Evolutionary conservation across 371 early-diverging fungal genomes (phyloP), one percentile per base, ranked within the genome.

Genomic region (Coemansia sp.): DNA sequence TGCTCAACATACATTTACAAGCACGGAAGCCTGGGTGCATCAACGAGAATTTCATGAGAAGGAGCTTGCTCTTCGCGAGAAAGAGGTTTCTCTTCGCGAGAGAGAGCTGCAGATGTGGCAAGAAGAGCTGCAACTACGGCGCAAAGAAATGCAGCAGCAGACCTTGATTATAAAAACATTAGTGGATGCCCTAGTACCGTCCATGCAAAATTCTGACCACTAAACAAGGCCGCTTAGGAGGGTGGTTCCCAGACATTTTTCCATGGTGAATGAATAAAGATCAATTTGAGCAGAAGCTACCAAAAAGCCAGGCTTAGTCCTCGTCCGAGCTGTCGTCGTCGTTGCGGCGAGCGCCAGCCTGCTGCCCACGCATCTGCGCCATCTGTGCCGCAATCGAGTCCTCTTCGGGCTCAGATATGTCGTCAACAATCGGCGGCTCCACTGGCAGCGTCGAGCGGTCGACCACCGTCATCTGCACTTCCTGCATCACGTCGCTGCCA

Each of bases 351-450:
- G 73, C 62, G 30, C 86, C 87, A 30, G 85, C 80, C 43, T 88
- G 87, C 80, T 91, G 90, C 64, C 86, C 87, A 45, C 91, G 85
- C 85, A 90, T 84, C 78, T 89, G 73, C 51, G 88, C 88, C 91
- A 93, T 91, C 77, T 93, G 95, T 6, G 93, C 95, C 35, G 95
- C 96, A 72, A 96, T 86, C 36, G 93, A 90, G 76, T 94, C 94
- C 59, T 94, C 95, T 58, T 94, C 98, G 39, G 96, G 96, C 65
- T 96, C 98, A 16, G 94, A 93, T 63, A 96, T 96, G 58, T 91
- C 91, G 65, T 96, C 96, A 51, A 94, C 95, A 1, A 89, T 79
- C 1, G 61, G 62, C 9, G 80, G 74, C 48, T 90, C 90, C 1
- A 84, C 81, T 32, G 93, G 90, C 51, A 90, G 82, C 45, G 84